Evolutionary conservation across 1,284 basidiomycete genomes (phyloP), one percentile per base, ranked within the genome.

Genomic region (Fomitiporia mediterranea): DNA sequence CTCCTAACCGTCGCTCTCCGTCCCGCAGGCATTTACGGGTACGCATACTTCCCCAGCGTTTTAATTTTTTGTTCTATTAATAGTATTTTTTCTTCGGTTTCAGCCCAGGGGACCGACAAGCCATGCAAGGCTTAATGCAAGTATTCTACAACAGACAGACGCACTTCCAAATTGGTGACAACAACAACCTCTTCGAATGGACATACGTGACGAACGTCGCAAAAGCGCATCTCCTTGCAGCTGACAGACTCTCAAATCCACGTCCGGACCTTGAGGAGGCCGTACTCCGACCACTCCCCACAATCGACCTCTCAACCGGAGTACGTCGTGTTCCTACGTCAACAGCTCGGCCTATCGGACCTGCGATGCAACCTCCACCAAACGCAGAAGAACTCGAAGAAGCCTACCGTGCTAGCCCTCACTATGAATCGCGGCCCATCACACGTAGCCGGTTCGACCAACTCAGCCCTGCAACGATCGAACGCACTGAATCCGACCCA

Each of bases 1-100:
- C 77, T 98, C 6, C 72, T 91, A 60, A 99, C 97, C 0, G 91
- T 95, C 44, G 91, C 95, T 13, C 72, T 99, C 38, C 79, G 97
- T 48, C 96, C 96, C 2, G 87, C 94, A n/a, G 94, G 96, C 11
- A 97, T 99, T 66, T 99, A 98, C 68, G 97, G 96, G 92, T 89
- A 61, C 54, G 81, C 69, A 30, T 19, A 13, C 38, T 46, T 7
- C 30, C 11, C 19, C 38, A 49, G 27, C 34, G 27, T 15, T 13
- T 30, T 51, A 21, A 56, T 42, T 51, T 49, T 13, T 21, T 35
- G 49, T 32, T 38, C 55, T 53, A 53, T 39, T 19, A 30, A 19
- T 21, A 7, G 9, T 23, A 21, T 40, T 52, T 28, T 32, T 51
- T 50, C 37, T 40, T 32, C 61, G 94, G 91, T 2, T 40, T 32